Evolutionary conservation across 257 asterid species (phyloP).

Genomic region (Apocynum venetum): DNA sequence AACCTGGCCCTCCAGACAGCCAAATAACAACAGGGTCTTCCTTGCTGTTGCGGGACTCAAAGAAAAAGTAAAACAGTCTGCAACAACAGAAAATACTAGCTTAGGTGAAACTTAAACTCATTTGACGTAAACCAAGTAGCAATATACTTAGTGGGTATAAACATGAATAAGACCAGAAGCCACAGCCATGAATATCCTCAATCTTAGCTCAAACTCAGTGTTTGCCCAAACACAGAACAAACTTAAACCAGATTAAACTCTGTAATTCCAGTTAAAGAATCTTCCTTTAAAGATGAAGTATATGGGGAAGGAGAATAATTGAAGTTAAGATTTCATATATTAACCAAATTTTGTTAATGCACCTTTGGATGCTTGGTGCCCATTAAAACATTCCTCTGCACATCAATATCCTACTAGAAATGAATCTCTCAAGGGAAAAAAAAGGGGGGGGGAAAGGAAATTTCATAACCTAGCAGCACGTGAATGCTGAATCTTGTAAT

Average conservation of each 20-base stretch:
- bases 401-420: neutral
- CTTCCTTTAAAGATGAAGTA: neutral
- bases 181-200: neutral
- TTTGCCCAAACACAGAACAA: neutral
- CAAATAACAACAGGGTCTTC: slow-evolving; percentile 87
- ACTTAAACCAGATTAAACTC: neutral
- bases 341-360: neutral
- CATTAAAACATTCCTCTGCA: neutral
- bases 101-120: neutral
- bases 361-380: neutral
- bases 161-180: neutral
- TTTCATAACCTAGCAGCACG: slow-evolving; percentile 60
- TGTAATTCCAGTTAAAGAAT: neutral
- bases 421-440: too few species aligned
- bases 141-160: neutral
- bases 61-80: slow-evolving; percentile 91
- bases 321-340: neutral
- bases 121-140: neutral
- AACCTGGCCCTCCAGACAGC: slow-evolving; percentile 98
- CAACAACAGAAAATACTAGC: neutral
- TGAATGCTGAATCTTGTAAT: slow-evolving; percentile 71
- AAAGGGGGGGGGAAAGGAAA: neutral
- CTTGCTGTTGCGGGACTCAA: slow-evolving; percentile 73
- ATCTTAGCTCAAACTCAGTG: neutral
- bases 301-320: neutral